These are phyloP conservation scores for Dothistroma septosporum DNA, from an alignment of 2,329 filamentous ascomycete genomes.

Conservation along the genomic window DNA sequence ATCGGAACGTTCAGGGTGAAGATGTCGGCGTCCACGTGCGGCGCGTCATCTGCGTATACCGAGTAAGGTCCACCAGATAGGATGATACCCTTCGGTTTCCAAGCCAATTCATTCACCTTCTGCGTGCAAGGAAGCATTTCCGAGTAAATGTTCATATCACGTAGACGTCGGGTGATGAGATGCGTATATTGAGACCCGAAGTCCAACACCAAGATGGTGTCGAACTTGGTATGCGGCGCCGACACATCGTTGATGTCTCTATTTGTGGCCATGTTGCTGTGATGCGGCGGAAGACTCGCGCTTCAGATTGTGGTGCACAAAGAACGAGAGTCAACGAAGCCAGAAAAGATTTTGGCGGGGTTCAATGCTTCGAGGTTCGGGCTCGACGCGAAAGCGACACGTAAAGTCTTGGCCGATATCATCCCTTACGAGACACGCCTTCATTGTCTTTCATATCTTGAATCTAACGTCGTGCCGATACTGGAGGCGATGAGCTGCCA, in stretches of 20 bases:
- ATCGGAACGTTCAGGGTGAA: constrained; percentile 68
- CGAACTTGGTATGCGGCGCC: constrained; percentile 50
- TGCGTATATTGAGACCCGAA: constrained; percentile 71
- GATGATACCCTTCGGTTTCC: constrained; percentile 80
- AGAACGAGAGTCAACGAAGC: not conserved
- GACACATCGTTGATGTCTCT: constrained; percentile 36
- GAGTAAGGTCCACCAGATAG: constrained; percentile 69
- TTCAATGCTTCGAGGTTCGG: not conserved
- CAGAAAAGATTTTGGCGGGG: not conserved
- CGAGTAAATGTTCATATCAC: constrained; percentile 75
- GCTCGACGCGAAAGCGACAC: not conserved
- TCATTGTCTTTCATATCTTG: too few relatives aligned
- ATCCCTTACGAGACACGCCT: too few relatives aligned
- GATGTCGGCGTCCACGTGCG: constrained; percentile 75
- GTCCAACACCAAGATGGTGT: constrained; percentile 69
- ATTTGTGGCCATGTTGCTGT: constrained; percentile 27
- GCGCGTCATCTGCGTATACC: constrained; percentile 74
- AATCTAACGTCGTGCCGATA: too few relatives aligned
- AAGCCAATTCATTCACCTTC: constrained; percentile 71
- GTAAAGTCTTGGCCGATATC: not conserved
- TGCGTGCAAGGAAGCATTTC: constrained; percentile 87
- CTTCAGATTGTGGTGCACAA: not conserved
- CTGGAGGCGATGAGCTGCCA: too few relatives aligned
- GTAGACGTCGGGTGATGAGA: constrained; percentile 69
- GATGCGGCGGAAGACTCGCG: not conserved